Conservation (phyloP, 163 green algal species). For the Scenedesmus sp. region DNA sequence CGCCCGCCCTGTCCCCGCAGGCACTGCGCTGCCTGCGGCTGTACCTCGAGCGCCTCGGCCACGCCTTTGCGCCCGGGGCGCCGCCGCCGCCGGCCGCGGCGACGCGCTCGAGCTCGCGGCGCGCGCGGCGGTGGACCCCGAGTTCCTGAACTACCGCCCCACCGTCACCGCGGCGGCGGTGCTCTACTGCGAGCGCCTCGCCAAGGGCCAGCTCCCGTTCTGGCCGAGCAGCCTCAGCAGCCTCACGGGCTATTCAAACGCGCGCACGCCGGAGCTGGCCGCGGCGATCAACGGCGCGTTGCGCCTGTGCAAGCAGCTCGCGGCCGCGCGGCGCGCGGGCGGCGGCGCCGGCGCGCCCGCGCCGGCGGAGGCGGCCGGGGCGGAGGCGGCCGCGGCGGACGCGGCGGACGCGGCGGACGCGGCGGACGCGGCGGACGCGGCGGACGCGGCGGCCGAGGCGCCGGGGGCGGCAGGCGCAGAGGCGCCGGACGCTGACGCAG, state of each 20-base stretch:
- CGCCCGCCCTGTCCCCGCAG: slow-evolving; percentile 44
- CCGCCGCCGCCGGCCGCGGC: background rate
- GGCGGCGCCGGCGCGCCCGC: background rate
- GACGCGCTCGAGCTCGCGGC: background rate
- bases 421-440: background rate
- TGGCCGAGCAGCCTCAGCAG: slow-evolving; percentile 76
- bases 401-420: too few relatives aligned
- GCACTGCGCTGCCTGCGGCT: slow-evolving; percentile 73
- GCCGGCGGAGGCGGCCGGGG: background rate
- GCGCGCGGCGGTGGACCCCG: background rate
- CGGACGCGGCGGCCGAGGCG: background rate
- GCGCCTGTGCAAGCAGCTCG: slow-evolving; percentile 46
- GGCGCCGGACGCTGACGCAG: too few relatives aligned
- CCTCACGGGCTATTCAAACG: slow-evolving; percentile 71
- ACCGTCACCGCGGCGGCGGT: slow-evolving; percentile 81
- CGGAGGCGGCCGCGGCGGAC: too few relatives aligned
- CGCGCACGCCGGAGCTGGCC: slow-evolving; percentile 55
- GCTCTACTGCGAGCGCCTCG: slow-evolving; percentile 78
- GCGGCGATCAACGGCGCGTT: slow-evolving; percentile 59
- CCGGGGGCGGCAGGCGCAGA: too few relatives aligned
- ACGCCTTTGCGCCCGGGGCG: background rate
- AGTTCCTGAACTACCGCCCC: slow-evolving; percentile 85
- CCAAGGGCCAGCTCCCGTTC: slow-evolving; percentile 76
- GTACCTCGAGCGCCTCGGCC: slow-evolving; percentile 74
- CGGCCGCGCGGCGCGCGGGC: background rate